Percentiles rank a stretch among this genome's conserved stretches.
These are phyloP conservation scores for Tricholomella constricta DNA, from an alignment of 768 basidiomycete genomes.

Conservation along the genomic window DNA sequence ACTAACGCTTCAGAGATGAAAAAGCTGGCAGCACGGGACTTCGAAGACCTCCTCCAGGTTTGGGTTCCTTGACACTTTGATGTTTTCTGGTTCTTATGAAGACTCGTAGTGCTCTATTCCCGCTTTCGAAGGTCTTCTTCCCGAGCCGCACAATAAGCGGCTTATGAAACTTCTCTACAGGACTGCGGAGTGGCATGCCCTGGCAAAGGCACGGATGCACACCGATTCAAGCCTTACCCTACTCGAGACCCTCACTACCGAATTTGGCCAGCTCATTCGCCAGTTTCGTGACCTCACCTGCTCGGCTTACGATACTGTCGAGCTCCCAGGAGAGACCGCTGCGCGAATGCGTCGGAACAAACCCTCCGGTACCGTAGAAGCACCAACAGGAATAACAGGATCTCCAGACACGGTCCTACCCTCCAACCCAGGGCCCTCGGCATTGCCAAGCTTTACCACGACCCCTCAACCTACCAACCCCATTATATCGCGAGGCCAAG, in stretches of 20 bases:
- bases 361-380: neutral
- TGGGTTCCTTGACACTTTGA: neutral
- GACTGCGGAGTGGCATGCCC: constrained; percentile 37
- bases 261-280: constrained; percentile 28
- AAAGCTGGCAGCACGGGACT: constrained; percentile 24
- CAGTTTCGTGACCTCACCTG: constrained; percentile 23
- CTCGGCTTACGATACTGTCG: constrained; percentile 19
- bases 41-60: constrained; percentile 23
- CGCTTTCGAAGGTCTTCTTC: constrained; percentile 36
- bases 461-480: too few species aligned
- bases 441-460: neutral
- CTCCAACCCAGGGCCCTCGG: neutral
- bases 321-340: constrained; percentile 39
- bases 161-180: constrained; percentile 33
- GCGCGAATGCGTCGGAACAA: constrained; percentile 24
- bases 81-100: neutral
- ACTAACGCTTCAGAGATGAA: constrained; percentile 23
- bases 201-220: constrained; percentile 41
- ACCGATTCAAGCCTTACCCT: constrained; percentile 28
- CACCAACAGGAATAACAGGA: neutral
- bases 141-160: constrained; percentile 21
- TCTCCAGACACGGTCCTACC: neutral
- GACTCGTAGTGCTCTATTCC: constrained; percentile 35
- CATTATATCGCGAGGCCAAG: neutral
- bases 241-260: constrained; percentile 23